phyloP scores from a whole-genome alignment of 2,329 filamentous ascomycete species.

The Alternaria gaisen region DNA sequence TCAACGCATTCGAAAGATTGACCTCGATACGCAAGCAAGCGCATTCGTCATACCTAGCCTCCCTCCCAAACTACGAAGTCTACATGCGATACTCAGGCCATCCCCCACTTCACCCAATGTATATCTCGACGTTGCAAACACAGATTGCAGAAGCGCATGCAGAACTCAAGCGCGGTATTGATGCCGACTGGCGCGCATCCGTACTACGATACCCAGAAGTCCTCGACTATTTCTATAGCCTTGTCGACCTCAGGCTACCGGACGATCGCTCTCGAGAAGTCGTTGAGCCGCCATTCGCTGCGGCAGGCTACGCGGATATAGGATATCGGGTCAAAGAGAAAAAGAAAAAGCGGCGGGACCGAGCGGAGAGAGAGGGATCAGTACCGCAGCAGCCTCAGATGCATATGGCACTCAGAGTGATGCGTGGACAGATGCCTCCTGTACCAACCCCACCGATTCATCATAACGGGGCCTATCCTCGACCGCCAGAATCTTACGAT shows the following conservation, averaged over 20 bases:
- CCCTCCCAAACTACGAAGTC: constrained; percentile 57
- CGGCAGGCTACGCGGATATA: constrained; percentile 49
- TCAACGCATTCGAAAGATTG: constrained; percentile 55
- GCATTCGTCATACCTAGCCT: constrained; percentile 55
- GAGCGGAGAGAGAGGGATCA: constrained; percentile 35
- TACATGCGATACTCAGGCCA: constrained; percentile 57
- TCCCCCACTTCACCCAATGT: constrained; percentile 54
- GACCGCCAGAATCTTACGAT: constrained; percentile 36
- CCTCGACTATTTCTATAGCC: constrained; percentile 80
- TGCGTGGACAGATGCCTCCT: constrained; percentile 40
- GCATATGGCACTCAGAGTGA: constrained; percentile 31
- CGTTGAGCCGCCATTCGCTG: constrained; percentile 50
- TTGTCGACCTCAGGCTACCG: constrained; percentile 73
- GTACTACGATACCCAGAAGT: constrained; percentile 80
- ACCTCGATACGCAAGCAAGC: constrained; percentile 52
- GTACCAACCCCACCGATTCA: constrained; percentile 49
- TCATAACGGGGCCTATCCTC: constrained; percentile 34
- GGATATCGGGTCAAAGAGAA: constrained; percentile 44
- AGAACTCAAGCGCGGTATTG: constrained; percentile 75
- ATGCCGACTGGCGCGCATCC: constrained; percentile 79
- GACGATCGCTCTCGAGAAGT: constrained; percentile 58
- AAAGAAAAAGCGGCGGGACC: constrained; percentile 46
- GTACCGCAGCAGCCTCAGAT: constrained; percentile 21
- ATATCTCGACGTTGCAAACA: constrained; percentile 52
- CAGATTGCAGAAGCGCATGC: constrained; percentile 71